Conservation (phyloP, 1,284 basidiomycete genomes). For the Amylostereum areolatum region DNA sequence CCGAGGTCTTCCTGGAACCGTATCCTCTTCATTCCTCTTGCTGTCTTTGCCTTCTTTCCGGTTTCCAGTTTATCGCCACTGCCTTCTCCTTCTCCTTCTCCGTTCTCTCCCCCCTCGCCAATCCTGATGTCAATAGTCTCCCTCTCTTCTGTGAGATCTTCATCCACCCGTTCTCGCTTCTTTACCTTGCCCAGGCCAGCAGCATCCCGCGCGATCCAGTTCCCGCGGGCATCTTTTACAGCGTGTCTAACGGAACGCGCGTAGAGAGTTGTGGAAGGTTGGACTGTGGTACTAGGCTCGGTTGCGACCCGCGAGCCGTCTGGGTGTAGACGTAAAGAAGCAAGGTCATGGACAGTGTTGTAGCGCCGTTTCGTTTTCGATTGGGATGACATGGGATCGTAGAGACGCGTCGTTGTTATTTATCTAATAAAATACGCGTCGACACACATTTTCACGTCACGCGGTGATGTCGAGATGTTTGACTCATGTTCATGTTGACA, state of each 20-base stretch:
- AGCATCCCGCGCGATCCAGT: slow-evolving; percentile 41
- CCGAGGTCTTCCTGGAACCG: slow-evolving; percentile 33
- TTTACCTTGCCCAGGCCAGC: slow-evolving; percentile 23
- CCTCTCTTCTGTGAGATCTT: slow-evolving; percentile 7
- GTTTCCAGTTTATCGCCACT: neutral
- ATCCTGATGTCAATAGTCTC: neutral
- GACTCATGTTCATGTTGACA: too few relatives aligned
- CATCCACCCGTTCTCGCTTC: slow-evolving; percentile 9
- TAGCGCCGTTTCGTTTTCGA: slow-evolving; percentile 39
- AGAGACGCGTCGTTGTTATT: too few relatives aligned
- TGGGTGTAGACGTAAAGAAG: slow-evolving; percentile 52
- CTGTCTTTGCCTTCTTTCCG: slow-evolving; percentile 10
- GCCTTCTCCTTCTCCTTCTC: slow-evolving; percentile 7
- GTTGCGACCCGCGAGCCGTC: slow-evolving; percentile 53
- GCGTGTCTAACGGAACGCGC: neutral
- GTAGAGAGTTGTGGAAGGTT: slow-evolving; percentile 13
- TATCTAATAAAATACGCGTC: too few relatives aligned
- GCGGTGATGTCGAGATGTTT: too few relatives aligned
- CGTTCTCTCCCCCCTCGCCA: slow-evolving; percentile 11
- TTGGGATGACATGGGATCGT: neutral
- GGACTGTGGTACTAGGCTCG: slow-evolving; percentile 16
- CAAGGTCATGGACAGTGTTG: slow-evolving; percentile 53
- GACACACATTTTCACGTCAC: too few relatives aligned
- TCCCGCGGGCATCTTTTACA: slow-evolving; percentile 34
- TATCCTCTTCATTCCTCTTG: slow-evolving; percentile 29